These are phyloP conservation scores for Torulaspora indica DNA, from an alignment of 805 yeast species.

Conservation along the genomic window DNA sequence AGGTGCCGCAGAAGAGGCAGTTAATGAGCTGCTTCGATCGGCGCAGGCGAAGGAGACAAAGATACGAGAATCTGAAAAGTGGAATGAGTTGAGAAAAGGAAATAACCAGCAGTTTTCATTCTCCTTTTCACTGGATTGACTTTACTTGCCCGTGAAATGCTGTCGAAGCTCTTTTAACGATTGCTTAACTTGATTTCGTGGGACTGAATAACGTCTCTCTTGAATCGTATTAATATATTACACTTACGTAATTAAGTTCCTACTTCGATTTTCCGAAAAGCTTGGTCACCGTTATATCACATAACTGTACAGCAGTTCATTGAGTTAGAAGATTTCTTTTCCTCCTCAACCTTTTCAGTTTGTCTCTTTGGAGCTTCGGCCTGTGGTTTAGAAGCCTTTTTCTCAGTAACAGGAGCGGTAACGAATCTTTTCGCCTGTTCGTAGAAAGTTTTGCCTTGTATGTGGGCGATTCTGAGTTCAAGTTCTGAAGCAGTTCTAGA, in stretches of 20 bases:
- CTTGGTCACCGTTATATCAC: constrained; percentile 2
- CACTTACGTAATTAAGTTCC: constrained; percentile 2
- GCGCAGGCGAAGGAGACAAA: constrained; percentile 33
- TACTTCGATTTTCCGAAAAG: not conserved
- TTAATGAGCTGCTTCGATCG: constrained; percentile 34
- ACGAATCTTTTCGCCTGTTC: constrained; percentile 39
- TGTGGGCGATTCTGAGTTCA: constrained; percentile 58
- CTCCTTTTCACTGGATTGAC: constrained; percentile 4
- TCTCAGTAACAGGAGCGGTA: constrained; percentile 4
- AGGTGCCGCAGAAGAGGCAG: constrained; percentile 36
- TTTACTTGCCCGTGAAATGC: not conserved
- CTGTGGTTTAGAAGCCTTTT: constrained; percentile 4
- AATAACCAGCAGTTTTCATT: constrained; percentile 4
- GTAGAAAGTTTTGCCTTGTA: constrained; percentile 66
- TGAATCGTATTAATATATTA: not conserved
- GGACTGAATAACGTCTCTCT: not conserved
- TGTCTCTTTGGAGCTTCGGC: constrained; percentile 3
- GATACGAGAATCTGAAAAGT: constrained; percentile 44
- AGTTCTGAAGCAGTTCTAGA: constrained; percentile 60
- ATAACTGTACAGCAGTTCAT: constrained; percentile 16
- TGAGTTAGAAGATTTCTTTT: constrained; percentile 1
- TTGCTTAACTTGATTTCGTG: not conserved
- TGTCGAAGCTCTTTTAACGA: too few species aligned
- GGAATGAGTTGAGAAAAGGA: constrained; percentile 44
- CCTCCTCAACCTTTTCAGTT: constrained; percentile 8